These are phyloP conservation scores for Wickerhamomyces kurtzmanii DNA, from an alignment of 805 yeast species.

Conservation along the genomic window DNA sequence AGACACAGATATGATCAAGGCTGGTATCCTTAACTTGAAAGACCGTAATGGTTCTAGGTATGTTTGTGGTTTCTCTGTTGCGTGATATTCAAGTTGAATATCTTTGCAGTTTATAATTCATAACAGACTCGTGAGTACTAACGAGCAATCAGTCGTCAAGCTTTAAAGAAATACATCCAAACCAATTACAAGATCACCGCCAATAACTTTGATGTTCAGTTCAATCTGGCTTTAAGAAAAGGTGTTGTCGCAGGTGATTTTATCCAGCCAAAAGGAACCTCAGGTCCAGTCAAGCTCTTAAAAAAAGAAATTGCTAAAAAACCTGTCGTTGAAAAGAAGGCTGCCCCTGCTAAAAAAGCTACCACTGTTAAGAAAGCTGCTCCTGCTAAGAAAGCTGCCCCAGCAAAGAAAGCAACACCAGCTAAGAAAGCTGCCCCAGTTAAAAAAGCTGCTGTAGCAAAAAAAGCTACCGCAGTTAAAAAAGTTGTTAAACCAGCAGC, in stretches of 20 bases:
- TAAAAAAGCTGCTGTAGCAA: constrained; percentile 10
- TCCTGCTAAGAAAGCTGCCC: constrained; percentile 19
- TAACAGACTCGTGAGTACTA: no score
- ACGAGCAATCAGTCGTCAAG: no score
- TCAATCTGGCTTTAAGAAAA: constrained; percentile 69
- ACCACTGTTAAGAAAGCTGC: constrained; percentile 13
- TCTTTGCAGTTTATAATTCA: no score
- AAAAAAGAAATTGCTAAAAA: constrained; percentile 25
- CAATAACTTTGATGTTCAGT: constrained; percentile 62
- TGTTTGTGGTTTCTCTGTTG: not conserved
- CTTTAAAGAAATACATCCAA: constrained; percentile 74
- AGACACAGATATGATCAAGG: constrained; percentile 22
- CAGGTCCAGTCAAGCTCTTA: constrained; percentile 68
- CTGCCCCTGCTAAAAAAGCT: constrained; percentile 18
- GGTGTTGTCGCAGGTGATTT: constrained; percentile 76
- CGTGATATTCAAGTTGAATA: constrained; percentile 12
- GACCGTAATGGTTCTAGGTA: constrained; percentile 76
- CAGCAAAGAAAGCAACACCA: constrained; percentile 18
- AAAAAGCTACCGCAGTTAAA: constrained; percentile 12
- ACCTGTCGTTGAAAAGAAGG: constrained; percentile 19
- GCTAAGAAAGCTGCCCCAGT: constrained; percentile 17
- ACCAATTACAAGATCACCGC: constrained; percentile 49
- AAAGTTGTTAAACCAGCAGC: constrained; percentile 6
- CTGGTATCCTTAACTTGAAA: constrained; percentile 61
- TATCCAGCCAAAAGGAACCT: constrained; percentile 81